Conservation (phyloP, 2,329 filamentous ascomycete genomes). For the Sporothrix brunneoviolacea region DNA sequence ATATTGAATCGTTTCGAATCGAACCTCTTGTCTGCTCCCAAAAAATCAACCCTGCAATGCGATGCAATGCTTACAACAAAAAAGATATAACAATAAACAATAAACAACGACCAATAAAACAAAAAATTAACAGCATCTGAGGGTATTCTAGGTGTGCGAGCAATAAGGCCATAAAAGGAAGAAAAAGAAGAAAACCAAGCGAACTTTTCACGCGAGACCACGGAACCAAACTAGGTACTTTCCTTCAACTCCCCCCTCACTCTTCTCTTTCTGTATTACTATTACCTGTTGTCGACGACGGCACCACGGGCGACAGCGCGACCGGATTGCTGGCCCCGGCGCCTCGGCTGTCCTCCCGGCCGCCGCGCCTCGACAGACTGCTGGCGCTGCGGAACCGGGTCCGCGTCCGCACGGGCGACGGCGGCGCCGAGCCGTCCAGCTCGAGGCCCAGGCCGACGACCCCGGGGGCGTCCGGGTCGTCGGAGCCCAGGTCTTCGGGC, state of each 20-base stretch:
- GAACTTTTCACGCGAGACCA: conserved; percentile 8
- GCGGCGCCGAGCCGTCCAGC: neutral
- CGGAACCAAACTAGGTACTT: too few relatives aligned
- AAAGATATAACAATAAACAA: neutral
- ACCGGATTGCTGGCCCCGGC: neutral
- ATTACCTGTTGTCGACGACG: neutral
- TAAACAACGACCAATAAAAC: too few relatives aligned
- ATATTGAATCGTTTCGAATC: too few relatives aligned
- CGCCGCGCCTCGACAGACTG: conserved; percentile 1
- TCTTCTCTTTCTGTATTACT: neutral
- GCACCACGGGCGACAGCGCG: conserved; percentile 3
- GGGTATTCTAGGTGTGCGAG: conserved; percentile 4
- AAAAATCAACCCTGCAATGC: too few relatives aligned
- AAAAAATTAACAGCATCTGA: too few relatives aligned
- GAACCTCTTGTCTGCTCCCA: too few relatives aligned
- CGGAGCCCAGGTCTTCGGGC: conserved; percentile 12
- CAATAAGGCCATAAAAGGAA: neutral
- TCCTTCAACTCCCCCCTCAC: neutral
- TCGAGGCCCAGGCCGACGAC: neutral
- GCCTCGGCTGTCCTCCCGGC: neutral
- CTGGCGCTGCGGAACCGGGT: conserved; percentile 14
- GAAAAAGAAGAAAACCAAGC: neutral
- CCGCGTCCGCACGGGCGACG: conserved; percentile 1
- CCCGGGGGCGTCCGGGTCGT: conserved; percentile 4
- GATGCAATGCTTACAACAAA: conserved; percentile 2